Evolutionary conservation across 768 basidiomycete genomes (phyloP), one percentile per base, ranked within the genome.

Genomic region (Russula abietina): DNA sequence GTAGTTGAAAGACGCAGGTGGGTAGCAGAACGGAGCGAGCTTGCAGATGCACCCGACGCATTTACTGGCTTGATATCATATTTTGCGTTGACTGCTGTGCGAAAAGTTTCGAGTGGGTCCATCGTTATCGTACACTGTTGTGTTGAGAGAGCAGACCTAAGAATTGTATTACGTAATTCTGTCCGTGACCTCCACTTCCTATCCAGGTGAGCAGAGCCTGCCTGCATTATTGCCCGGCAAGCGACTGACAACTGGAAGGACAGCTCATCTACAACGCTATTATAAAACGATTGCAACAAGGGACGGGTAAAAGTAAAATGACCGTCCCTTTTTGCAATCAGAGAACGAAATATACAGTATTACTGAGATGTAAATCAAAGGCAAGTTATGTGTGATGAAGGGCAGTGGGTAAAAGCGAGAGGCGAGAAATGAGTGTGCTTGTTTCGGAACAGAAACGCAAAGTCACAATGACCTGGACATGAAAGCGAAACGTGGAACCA

Each of bases 141-240:
- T 11, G 14, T 0, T 53, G n/a, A 7, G 36, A 17, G 24, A 26
- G 16, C 19, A 17, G 28, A 28, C 19, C 9, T 19, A 1, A 17
- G 24, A 5, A 39, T 10, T 28, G 39, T 55, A 55, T 55, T 55
- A 55, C 26, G 26, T 55, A 55, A 55, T n/a, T n/a, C n/a, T n/a
- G n/a, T n/a, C n/a, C n/a, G n/a, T n/a, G n/a, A n/a, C n/a, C n/a
- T n/a, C n/a, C n/a, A n/a, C n/a, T n/a, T n/a, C n/a, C n/a, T n/a
- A n/a, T n/a, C n/a, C n/a, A n/a, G n/a, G n/a, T n/a, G 77, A 0
- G 78, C 74, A 22, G 81, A 86, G 3, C 75, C 70, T 0, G 87
- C 84, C 45, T 81, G 81, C 57, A 92, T 73, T 49, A 93, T 80
- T 6, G 61, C 92, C 88, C 85, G 84, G 71, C 88, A 89, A 2